Base-by-base conservation (phyloP, 129 eudicot species). In the Heracleum sosnowskyi region DNA sequence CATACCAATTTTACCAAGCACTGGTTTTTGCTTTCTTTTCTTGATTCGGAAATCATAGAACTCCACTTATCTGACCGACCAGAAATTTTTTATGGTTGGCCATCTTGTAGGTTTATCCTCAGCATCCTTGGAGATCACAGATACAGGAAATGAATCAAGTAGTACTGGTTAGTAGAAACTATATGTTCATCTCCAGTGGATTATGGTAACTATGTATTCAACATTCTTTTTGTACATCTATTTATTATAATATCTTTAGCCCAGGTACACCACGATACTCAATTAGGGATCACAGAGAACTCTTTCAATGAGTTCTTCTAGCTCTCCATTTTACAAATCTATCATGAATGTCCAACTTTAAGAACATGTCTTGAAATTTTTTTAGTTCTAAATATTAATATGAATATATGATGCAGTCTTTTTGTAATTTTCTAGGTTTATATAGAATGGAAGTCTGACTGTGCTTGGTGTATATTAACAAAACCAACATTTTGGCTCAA, bases 51-150 rank as follows among this genome's bases (percentile, higher is more conserved):
- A 11, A 17, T 39, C 8, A 24, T 41, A 72, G 0, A 45, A 71
- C 15, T 11, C 5, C 47, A 10, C 20, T 26, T 78, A 22, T 24
- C 22, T 33, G 44, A 46, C 18, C 15, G 29, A 24, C 1, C 11
- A 37, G 17, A 60, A 35, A 35, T 60, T 37, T 24, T 24, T 28
- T 22, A 33, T 33, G 60, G 24, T 26, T 29, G 62, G 80, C 53
- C 26, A 69, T 46, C 10, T 81, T 62, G 74, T 82, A 89, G 93
- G 93, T 73, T 84, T 91, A 82, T 95, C 98, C 74, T 88, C 97
- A n/a, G 98, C 98, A 49, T 86, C 97, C n/a, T 86, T 95, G 85
- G 92, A 95, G 94, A 90, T 95, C 46, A 75, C 81, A 33, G 89
- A 91, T 64, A 28, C 88, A 60, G 91, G 86, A 51, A 84, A 87